Evolutionary conservation across 192 early-diverging fungal genomes (phyloP), one percentile per base, ranked within the genome.

Genomic region (Rhizophagus sp.): DNA sequence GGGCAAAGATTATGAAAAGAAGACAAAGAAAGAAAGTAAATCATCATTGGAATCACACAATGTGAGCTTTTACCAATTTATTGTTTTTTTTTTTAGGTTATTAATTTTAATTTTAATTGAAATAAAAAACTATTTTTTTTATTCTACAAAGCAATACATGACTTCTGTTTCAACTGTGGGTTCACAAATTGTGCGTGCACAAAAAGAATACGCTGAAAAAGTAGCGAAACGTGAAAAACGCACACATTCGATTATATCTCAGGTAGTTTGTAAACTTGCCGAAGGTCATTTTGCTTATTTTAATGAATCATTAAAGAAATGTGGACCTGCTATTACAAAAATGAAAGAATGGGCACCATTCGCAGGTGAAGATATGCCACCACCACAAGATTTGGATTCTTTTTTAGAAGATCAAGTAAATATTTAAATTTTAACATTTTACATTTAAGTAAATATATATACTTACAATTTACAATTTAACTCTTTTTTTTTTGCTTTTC

Each of bases 331-430:
- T 79, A 63, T 86, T 62, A 24, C 82, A 13, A 86, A 86, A 76
- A 86, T 86, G 79, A 86, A 86, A 75, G 85, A 85, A 52, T 85
- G 85, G 85, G 82, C 81, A 2, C 85, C 85, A 36, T 85, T 83
- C 62, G 85, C 82, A 0, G 85, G 85, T 1, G 64, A 80, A 11
- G 82, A 83, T 34, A 85, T 85, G 85, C 82, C 82, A 30, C 73
- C 80, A 24, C 85, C 85, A 1, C 74, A 62, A 62, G 12, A 25
- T n/a, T 39, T 76, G 36, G 62, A 76, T n/a, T 17, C 19, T 25
- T 76, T 76, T 39, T 22, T 76, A 17, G 74, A 76, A 6, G 71
- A 73, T 50, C 41, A 52, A 22, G 71, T 50, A 50, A 50, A 6
- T 27, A 24, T 9, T 49, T 50, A 41, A 41, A 36, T 36, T 36